These are phyloP conservation scores for Madurella fahalii DNA, from an alignment of 2,329 filamentous ascomycete species.

Conservation along the genomic window DNA sequence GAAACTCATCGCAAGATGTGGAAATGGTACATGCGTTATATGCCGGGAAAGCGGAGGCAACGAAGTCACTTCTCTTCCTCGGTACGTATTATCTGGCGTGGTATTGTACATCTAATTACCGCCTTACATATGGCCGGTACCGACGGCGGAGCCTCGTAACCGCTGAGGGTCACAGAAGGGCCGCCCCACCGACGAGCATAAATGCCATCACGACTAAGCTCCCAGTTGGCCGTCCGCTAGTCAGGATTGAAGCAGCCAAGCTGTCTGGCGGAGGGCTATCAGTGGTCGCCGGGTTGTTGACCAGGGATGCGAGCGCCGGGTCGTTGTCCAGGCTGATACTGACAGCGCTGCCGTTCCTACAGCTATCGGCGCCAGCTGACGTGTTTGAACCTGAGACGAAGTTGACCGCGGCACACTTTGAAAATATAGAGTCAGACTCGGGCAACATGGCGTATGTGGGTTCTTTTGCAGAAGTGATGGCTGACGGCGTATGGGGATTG, in stretches of 20 bases:
- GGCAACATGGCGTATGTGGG: conserved; percentile 17
- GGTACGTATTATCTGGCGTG: too few relatives aligned
- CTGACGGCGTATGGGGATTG: not conserved
- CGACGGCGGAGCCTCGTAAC: too few relatives aligned
- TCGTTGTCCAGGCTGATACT: conserved; percentile 31
- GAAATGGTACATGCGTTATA: too few relatives aligned
- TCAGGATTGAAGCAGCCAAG: conserved; percentile 9
- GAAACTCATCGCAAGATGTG: too few relatives aligned
- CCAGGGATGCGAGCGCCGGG: conserved; percentile 28
- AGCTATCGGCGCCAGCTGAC: conserved; percentile 24
- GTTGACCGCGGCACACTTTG: conserved; percentile 51
- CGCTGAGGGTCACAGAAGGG: not conserved
- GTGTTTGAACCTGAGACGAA: conserved; percentile 45
- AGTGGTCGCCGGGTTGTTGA: conserved; percentile 20
- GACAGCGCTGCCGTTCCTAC: conserved; percentile 38
- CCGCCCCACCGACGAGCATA: conserved; percentile 13
- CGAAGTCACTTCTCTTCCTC: too few relatives aligned
- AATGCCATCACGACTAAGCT: conserved; percentile 6
- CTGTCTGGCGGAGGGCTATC: conserved; percentile 1
- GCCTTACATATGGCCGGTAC: not conserved
- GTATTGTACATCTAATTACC: too few relatives aligned
- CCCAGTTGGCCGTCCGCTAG: conserved; percentile 9
- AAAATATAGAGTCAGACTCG: conserved; percentile 6
- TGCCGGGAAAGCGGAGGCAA: too few relatives aligned
- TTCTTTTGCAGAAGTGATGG: not conserved